Base-by-base conservation (phyloP, 2,329 filamentous ascomycete species). In the Sporothrix pallida region DNA sequence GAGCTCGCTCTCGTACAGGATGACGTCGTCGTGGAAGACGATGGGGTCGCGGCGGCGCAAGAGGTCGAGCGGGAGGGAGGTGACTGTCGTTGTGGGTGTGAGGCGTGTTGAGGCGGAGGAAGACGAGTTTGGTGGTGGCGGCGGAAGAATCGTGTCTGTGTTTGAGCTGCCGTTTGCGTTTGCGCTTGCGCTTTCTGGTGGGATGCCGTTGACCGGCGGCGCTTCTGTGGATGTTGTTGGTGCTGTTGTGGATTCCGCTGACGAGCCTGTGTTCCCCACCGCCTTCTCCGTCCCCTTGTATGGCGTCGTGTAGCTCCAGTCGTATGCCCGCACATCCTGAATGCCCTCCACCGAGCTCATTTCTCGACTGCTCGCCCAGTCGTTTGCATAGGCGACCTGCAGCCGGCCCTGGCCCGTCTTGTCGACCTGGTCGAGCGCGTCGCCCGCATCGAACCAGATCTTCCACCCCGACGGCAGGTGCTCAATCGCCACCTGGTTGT, bases 1-100 rank as follows among this genome's bases (percentile, higher is more conserved):
- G 65, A 99, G 88, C 85, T 99, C 96, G 83, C 97, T 97, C 84
- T 99, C 96, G 81, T 97, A 99, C 67, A 99, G 87, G 78, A 98
- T 90, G 54, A 99, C 94, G 78, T 98, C 94, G 83, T 98, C 95
- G 81, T 97, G 97, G 86, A 98, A 98, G 5, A 97, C 84, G 77
- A 99, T 99, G 0, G 96, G 96, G 81, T 99, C 96, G 15, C 93
- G 92, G 46, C 93, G 89, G 81, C 92, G 94, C 70, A 99, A 88
- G 58, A 98, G 87, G 78, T 95, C 93, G 73, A 97, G 87, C 4
- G 96, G 95, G 75, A 99, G 96, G 52, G 31, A 17, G 12, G 23
- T 9, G 62, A 20, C 10, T 65, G 65, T 10, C 5, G 63, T 20
- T 13, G 62, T 15, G 58, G 70, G 52, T 17, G 44, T 12, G 2